A percentile compares a stretch with the other conserved stretches of the same genome.
Conservation (phyloP, 345 rosid species). For the Arabis alpina region DNA sequence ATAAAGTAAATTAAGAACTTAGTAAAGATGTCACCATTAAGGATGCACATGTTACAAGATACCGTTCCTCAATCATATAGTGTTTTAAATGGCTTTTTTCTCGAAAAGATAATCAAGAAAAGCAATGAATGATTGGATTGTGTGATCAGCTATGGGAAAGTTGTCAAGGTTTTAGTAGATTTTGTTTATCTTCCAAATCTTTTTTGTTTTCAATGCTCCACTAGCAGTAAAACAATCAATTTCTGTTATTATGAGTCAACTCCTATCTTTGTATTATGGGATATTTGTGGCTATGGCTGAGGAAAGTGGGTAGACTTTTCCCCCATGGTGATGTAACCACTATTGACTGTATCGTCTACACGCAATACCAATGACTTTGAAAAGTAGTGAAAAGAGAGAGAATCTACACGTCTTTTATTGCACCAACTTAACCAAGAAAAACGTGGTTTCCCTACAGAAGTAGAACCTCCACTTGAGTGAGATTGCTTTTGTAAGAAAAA, state of each 20-base stretch:
- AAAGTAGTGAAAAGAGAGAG: constrained; percentile 11
- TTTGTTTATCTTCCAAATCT: constrained; percentile 22
- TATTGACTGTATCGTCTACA: constrained; percentile 12
- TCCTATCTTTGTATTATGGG: constrained; percentile 19
- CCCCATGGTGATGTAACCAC: constrained; percentile 32
- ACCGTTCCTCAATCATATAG: neutral
- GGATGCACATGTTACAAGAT: constrained; percentile 11
- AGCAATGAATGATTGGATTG: constrained; percentile 10
- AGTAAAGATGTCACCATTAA: too few species aligned
- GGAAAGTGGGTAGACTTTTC: constrained; percentile 14
- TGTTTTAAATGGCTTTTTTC: constrained; percentile 11
- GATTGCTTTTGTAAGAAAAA: constrained; percentile 6
- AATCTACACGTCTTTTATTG: neutral
- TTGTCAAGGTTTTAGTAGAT: constrained; percentile 21
- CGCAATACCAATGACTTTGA: neutral
- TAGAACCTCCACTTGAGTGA: constrained; percentile 30
- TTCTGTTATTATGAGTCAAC: constrained; percentile 24
- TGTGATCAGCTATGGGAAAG: constrained; percentile 13
- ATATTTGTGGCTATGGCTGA: constrained; percentile 23
- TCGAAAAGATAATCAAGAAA: neutral
- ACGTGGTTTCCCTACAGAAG: constrained; percentile 6
- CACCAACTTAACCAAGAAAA: constrained; percentile 6
- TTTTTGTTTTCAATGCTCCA: constrained; percentile 16
- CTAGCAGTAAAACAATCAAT: constrained; percentile 16
- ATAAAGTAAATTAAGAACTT: neutral